phyloP scores from a whole-genome alignment of 306 rosid species.

The Malus sylvestris region DNA sequence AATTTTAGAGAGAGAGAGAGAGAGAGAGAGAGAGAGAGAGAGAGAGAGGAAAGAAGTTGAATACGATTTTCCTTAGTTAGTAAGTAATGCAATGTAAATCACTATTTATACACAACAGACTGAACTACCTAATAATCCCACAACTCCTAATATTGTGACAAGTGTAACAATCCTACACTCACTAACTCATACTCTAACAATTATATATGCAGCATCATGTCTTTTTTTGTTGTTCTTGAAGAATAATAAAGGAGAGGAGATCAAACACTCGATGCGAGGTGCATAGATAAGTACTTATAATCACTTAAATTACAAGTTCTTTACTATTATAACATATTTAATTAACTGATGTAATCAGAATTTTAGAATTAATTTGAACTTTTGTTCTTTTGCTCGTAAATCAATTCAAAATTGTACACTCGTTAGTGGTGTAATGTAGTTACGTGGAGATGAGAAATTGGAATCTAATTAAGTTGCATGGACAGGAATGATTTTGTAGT shows the following conservation, averaged over 20 bases:
- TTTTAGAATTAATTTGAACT: neutral
- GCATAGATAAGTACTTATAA: neutral
- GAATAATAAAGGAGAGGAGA: neutral
- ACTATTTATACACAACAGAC: too few relatives aligned
- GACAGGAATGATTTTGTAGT: neutral
- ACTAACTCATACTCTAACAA: too few relatives aligned
- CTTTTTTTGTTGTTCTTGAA: neutral
- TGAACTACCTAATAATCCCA: too few relatives aligned
- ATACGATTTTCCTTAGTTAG: too few relatives aligned
- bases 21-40: too few relatives aligned
- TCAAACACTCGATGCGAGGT: too few relatives aligned
- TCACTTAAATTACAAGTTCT: neutral
- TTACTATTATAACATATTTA: neutral
- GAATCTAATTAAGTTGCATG: neutral
- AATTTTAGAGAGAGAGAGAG: too few relatives aligned
- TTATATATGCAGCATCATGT: neutral
- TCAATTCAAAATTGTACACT: neutral
- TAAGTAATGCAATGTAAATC: too few relatives aligned
- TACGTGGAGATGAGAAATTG: neutral
- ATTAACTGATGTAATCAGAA: neutral
- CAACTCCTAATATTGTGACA: too few relatives aligned
- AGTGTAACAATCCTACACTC: too few relatives aligned
- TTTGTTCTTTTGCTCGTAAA: neutral
- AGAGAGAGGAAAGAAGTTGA: too few relatives aligned
- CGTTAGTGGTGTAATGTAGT: neutral